phyloP scores from a whole-genome alignment of 805 yeast species.

The Cyberlindnera lachancei region DNA sequence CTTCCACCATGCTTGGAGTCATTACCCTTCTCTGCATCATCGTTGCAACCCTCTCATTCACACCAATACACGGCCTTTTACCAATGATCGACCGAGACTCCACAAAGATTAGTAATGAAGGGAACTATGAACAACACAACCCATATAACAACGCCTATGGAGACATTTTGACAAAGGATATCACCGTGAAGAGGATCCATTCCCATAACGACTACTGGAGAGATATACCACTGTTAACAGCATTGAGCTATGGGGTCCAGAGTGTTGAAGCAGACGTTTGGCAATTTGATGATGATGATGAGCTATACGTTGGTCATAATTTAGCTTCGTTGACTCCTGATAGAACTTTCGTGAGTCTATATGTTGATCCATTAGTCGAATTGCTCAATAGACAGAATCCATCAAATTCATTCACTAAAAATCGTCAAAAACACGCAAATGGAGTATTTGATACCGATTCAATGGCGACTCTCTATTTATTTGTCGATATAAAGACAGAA shows the following conservation, averaged over 20 bases:
- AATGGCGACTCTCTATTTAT: constrained; percentile 47
- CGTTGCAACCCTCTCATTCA: too few relatives aligned
- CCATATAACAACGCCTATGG: too few relatives aligned
- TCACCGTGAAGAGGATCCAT: constrained; percentile 37
- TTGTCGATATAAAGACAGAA: constrained; percentile 60
- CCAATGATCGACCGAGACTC: too few relatives aligned
- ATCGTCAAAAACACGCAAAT: constrained; percentile 18
- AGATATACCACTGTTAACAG: constrained; percentile 49
- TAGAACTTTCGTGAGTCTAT: constrained; percentile 44
- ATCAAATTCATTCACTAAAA: constrained; percentile 9
- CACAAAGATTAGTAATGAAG: too few relatives aligned
- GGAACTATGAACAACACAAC: too few relatives aligned
- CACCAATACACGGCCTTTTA: too few relatives aligned
- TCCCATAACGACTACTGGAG: constrained; percentile 76
- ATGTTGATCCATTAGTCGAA: constrained; percentile 44
- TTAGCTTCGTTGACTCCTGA: constrained; percentile 36
- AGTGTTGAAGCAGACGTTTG: constrained; percentile 66
- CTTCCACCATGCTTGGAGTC: too few relatives aligned
- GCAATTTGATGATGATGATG: constrained; percentile 29
- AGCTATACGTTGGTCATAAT: constrained; percentile 61
- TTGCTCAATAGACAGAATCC: constrained; percentile 45
- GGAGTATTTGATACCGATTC: constrained; percentile 41
- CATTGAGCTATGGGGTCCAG: constrained; percentile 43
- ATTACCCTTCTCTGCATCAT: too few relatives aligned
- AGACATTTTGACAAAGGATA: constrained; percentile 18